These are phyloP conservation scores for Epichloe coenophiala DNA, from an alignment of 2,329 filamentous ascomycete species.

Conservation along the genomic window DNA sequence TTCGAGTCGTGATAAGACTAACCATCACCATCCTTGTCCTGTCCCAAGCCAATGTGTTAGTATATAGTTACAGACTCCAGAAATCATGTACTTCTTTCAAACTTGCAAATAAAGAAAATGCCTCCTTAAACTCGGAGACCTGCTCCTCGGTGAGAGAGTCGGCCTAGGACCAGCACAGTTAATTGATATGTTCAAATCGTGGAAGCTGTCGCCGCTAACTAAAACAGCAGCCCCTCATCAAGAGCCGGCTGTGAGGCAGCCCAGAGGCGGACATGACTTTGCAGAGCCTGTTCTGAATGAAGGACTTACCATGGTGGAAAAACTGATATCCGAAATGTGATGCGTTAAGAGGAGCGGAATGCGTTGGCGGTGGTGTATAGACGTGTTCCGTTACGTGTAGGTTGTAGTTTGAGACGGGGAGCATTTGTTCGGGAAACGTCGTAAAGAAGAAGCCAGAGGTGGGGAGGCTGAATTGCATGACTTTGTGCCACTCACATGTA, in stretches of 20 bases:
- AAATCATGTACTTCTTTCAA: background rate
- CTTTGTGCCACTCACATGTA: background rate
- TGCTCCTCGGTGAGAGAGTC: constrained; percentile 99
- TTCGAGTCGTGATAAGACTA: constrained; percentile 28
- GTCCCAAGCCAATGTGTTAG: constrained; percentile 9
- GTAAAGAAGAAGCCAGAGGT: background rate
- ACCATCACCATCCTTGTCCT: constrained; percentile 92
- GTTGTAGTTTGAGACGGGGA: background rate
- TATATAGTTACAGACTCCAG: background rate
- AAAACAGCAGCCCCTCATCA: constrained; percentile 13
- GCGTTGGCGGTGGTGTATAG: too few species aligned
- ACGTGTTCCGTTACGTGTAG: background rate
- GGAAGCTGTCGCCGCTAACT: background rate
- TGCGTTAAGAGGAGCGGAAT: background rate
- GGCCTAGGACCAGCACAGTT: constrained; percentile 44
- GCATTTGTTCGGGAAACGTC: background rate
- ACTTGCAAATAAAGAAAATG: constrained; percentile 98
- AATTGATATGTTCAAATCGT: constrained; percentile 9
- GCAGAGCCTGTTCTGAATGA: background rate
- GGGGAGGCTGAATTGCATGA: background rate
- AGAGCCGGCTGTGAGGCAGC: background rate
- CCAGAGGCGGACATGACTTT: background rate
- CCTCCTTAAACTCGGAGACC: constrained; percentile 99
- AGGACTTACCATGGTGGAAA: constrained; percentile 4
- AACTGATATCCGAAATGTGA: background rate